Conservation (phyloP, 202 grass and related monocot genomes). For the Eragrostis tef region DNA sequence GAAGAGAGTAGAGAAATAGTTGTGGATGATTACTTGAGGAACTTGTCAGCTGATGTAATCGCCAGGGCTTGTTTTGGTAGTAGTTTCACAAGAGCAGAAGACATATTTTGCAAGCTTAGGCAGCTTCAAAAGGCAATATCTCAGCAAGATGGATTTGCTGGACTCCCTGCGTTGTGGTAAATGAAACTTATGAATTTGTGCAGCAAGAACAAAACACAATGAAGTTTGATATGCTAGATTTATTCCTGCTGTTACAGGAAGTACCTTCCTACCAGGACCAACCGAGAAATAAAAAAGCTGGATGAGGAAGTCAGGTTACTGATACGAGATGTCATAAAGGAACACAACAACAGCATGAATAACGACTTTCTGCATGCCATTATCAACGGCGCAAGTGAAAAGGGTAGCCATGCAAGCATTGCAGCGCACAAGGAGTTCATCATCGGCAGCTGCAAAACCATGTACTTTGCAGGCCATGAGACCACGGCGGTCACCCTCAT, state of each 20-base stretch:
- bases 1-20: slow-evolving; percentile 61
- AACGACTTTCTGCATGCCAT: slow-evolving; percentile 52
- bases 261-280: slow-evolving; percentile 56
- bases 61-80: slow-evolving; percentile 65
- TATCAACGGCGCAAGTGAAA: slow-evolving; percentile 25
- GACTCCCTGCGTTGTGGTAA: slow-evolving; percentile 39
- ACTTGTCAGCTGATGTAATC: slow-evolving; percentile 71
- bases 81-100: slow-evolving; percentile 60
- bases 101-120: slow-evolving; percentile 67
- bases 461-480: slow-evolving; percentile 66
- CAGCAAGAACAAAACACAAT: background rate
- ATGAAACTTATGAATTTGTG: background rate
- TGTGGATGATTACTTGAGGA: slow-evolving; percentile 58
- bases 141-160: slow-evolving; percentile 40
- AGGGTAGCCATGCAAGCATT: background rate
- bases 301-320: slow-evolving; percentile 46
- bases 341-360: background rate
- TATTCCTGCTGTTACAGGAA: slow-evolving; percentile 38
- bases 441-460: slow-evolving; percentile 66
- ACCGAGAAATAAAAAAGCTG: slow-evolving; percentile 55
- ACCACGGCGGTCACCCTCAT: slow-evolving; percentile 51
- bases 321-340: slow-evolving; percentile 54
- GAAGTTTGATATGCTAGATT: background rate
- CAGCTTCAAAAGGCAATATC: slow-evolving; percentile 51
- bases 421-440: slow-evolving; percentile 55